Percentiles rank a stretch among this genome's conserved stretches.
These are phyloP conservation scores for Balansia obtecta DNA, from an alignment of 2,329 filamentous ascomycete species.

Conservation along the genomic window DNA sequence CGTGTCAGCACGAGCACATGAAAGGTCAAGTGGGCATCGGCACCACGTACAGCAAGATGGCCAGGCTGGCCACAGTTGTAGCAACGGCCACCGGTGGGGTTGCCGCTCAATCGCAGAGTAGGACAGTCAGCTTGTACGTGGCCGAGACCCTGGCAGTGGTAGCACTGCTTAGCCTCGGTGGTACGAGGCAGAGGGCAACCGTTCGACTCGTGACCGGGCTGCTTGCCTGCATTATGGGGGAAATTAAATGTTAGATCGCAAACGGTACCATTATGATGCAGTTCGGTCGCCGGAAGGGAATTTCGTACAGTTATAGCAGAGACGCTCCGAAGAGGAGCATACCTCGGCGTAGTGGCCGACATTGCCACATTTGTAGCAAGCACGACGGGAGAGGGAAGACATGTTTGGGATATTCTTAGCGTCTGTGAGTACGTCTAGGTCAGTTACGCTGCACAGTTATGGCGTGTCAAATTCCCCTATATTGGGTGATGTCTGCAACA, in stretches of 20 bases:
- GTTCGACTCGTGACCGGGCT: slow-evolving; percentile 93
- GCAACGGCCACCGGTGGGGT: slow-evolving; percentile 74
- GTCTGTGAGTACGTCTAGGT: neutral
- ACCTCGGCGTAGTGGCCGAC: slow-evolving; percentile 77
- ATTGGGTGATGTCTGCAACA: neutral
- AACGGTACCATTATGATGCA: neutral
- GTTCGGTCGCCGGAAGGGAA: neutral
- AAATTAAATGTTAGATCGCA: neutral
- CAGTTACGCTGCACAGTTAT: neutral
- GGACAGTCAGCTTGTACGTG: slow-evolving; percentile 99
- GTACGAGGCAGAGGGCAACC: slow-evolving; percentile 92
- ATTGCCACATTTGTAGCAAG: slow-evolving; percentile 72
- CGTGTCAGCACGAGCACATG: slow-evolving; percentile 8
- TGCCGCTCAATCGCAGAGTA: slow-evolving; percentile 81
- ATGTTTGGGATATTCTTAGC: slow-evolving; percentile 32
- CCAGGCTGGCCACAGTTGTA: slow-evolving; percentile 93
- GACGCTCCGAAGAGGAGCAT: slow-evolving; percentile 92
- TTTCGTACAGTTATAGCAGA: slow-evolving; percentile 95
- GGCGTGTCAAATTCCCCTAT: neutral
- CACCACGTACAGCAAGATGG: slow-evolving; percentile 64
- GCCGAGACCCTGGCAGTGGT: slow-evolving; percentile 96
- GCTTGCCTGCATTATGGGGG: slow-evolving; percentile 47
- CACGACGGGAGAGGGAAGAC: slow-evolving; percentile 71
- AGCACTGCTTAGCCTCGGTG: slow-evolving; percentile 99
- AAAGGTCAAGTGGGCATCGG: no score